Evolutionary conservation across 257 asterid species (phyloP), one percentile per base, ranked within the genome.

Genomic region (Nicotiana attenuata): DNA sequence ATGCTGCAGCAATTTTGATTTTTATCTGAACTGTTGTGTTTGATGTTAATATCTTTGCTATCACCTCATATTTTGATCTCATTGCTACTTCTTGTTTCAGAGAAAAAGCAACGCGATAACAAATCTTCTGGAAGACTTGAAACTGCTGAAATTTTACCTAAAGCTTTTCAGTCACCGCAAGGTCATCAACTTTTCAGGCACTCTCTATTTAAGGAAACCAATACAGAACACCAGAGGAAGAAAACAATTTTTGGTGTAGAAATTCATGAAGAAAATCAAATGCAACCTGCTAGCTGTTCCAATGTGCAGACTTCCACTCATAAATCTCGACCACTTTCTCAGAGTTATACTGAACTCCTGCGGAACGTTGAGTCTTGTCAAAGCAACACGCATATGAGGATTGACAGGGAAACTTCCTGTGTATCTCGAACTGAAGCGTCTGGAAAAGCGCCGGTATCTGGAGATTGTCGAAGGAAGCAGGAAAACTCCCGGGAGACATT

Each of bases 221-320:
- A 87, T 35, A 82, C 91, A 13, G 89, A 85, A 71, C 28, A 77
- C 77, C 87, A 57, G 86, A 88, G 57, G 80, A 92, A 87, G 80
- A 86, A 84, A 83, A 91, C 86, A 67, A 83, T 92, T 16, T 94
- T 92, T 52, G 98, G 97, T 38, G 89, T 92, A 10, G 96, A 91
- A 71, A 89, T 94, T 83, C 87, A 82, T 24, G 97, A 86, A 85
- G 92, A 80, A 81, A 83, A 71, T 61, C 87, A 84, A 68, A 82
- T 65, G 77, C 87, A 87, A 65, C 26, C 80, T 10, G 60, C 33
- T 50, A 63, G 82, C 0, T 80, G 73, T 69, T 80, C 89, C 55
- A 24, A 47, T 71, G 52, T 24, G 66, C 81, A 71, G 24, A 85
- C 50, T 78, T 19, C 26, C 64, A 60, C 47, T 50, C 76, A 19